Evolutionary conservation across 2,329 filamentous ascomycete genomes (phyloP), one percentile per base, ranked within the genome.

Genomic region (Ophiostoma tasmaniense): DNA sequence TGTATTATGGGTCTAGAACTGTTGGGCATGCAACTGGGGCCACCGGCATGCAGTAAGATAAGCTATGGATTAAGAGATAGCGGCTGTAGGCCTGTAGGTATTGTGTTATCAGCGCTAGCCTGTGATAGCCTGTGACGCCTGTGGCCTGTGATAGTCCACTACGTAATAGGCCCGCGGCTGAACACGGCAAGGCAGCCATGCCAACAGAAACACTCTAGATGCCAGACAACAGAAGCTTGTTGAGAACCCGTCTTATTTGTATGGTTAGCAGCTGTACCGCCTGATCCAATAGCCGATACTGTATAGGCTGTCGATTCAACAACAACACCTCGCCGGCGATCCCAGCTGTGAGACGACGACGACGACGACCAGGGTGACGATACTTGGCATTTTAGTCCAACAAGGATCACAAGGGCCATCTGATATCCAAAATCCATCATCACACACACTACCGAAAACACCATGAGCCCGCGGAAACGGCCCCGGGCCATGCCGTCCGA

Each of bases 381-480:
- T 33, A 33, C 33, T 33, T 33, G 33, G 3, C 33, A 33, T 8
- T n/a, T n/a, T n/a, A 5, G 5, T 61, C 30, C 59, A 5, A 33
- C 17, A 11, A 64, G 28, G 7, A 35, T 13, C 4, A 25, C 61
- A 33, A 22, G 25, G 28, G 45, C 39, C 22, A 39, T 39, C 10
- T 13, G 13, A 39, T 3, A 39, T 28, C 66, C 33, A 22, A 30
- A 20, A 13, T 61, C 22, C 22, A 14, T 39, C 42, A 30, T 37
- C 39, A 22, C 7, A 10, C 50, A 55, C 22, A 25, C n/a, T 25
- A 25, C 17, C 45, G n/a, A 22, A 7, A 59, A 33, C 62, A 13
- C n/a, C 72, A 82, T 82, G 80, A 77, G 75, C 73, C 76, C 78
- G 65, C 76, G 79, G 71, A 83, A 82, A 73, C 79, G 80, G 70